Evolutionary conservation across 2,329 filamentous ascomycete genomes (phyloP).

Genomic region (Fusarium nodosum): DNA sequence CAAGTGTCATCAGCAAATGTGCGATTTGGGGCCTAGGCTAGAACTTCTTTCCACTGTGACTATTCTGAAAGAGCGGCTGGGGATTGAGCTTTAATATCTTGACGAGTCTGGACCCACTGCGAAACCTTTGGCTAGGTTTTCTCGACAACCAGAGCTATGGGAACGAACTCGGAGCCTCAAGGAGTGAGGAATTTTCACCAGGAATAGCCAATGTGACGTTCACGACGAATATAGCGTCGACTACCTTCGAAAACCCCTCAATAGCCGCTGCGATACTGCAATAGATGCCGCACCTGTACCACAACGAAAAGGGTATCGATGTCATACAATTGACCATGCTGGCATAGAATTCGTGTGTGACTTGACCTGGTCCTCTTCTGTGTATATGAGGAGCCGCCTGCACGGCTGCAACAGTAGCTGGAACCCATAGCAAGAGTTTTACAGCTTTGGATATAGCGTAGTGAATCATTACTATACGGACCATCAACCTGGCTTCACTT

Average conservation of each 20-base stretch:
- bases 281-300: not conserved
- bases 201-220: not conserved
- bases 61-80: not conserved
- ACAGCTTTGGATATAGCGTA: not conserved
- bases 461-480: rapidly evolving
- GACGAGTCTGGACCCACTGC: not conserved
- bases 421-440: not conserved
- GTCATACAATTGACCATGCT: not conserved
- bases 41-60: no score
- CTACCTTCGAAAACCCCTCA: not conserved
- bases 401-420: not conserved
- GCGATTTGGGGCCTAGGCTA: no score
- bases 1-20: no score
- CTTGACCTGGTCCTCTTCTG: not conserved
- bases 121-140: not conserved
- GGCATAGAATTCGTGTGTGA: not conserved
- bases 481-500: rapidly evolving
- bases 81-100: not conserved
- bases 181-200: not conserved
- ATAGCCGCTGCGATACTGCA: not conserved
- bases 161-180: not conserved
- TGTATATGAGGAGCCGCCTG: not conserved
- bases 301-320: slow-evolving; percentile 1
- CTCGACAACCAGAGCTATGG: not conserved
- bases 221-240: not conserved